Percentiles rank a stretch among this genome's conserved stretches.
Evolutionary conservation across 2,329 filamentous ascomycete genomes (phyloP).

Genomic region (Trichoderma breve): DNA sequence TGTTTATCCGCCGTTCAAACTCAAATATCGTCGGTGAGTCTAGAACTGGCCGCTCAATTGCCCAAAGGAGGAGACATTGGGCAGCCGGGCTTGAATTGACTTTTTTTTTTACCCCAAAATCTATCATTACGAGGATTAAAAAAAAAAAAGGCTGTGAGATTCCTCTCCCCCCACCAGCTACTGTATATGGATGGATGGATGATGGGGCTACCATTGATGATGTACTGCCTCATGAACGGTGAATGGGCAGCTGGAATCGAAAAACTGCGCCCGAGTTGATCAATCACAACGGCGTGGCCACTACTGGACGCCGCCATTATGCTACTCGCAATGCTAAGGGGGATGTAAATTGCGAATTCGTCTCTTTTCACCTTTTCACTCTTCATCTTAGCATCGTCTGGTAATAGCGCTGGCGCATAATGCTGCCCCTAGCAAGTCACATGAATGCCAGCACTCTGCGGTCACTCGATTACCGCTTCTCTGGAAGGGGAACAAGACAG

Average conservation of each 20-base stretch:
- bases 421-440: conserved; percentile 11
- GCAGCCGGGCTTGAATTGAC: not conserved
- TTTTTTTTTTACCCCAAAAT: not conserved
- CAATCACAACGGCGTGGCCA: not conserved
- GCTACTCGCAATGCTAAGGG: not conserved
- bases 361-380: too few species aligned
- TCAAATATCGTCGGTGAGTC: conserved; percentile 2
- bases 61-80: not conserved
- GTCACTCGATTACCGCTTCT: conserved; percentile 13
- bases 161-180: not conserved
- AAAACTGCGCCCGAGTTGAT: not conserved
- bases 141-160: not conserved
- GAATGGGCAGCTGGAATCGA: not conserved
- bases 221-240: not conserved
- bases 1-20: conserved; percentile 16
- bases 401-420: conserved; percentile 10
- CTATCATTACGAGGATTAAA: not conserved
- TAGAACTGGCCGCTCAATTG: not conserved
- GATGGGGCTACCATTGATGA: not conserved
- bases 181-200: not conserved
- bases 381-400: not conserved
- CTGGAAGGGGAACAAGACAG: not conserved
- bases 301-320: not conserved
- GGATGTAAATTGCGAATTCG: not conserved
- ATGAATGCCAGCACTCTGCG: conserved; percentile 5